These are phyloP conservation scores for Penicillium canariense DNA, from an alignment of 495 filamentous ascomycete species.

Conservation along the genomic window DNA sequence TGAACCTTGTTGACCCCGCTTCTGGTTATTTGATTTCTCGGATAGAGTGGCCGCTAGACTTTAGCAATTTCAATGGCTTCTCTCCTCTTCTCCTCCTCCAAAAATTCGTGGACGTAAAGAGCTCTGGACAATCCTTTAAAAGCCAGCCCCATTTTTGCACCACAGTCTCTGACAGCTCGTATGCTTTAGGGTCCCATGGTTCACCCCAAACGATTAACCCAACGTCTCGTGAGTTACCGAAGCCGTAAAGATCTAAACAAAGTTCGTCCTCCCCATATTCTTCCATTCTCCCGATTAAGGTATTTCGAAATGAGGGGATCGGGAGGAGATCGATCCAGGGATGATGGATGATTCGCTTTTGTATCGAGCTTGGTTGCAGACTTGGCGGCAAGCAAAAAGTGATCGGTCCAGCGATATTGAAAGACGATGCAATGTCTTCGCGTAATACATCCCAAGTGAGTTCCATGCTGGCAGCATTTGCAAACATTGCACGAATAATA, in stretches of 20 bases:
- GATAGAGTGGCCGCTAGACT: background rate
- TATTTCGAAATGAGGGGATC: constrained; percentile 17
- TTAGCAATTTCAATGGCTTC: constrained; percentile 6
- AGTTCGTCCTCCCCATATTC: constrained; percentile 22
- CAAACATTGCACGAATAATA: constrained; percentile 12
- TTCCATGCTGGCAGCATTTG: constrained; percentile 20
- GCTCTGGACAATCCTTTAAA: constrained; percentile 17
- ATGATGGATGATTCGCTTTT: constrained; percentile 24
- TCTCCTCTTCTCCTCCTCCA: constrained; percentile 25
- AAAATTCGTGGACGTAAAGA: constrained; percentile 22
- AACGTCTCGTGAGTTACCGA: constrained; percentile 1
- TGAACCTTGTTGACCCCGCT: no score
- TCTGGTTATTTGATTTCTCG: background rate
- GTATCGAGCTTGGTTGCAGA: constrained; percentile 16
- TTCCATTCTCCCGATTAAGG: constrained; percentile 1
- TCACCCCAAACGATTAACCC: constrained; percentile 27
- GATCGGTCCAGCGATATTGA: constrained; percentile 20
- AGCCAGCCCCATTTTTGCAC: constrained; percentile 22
- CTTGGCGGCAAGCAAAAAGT: constrained; percentile 18
- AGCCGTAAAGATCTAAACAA: constrained; percentile 20
- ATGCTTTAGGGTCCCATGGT: constrained; percentile 24
- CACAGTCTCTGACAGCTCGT: constrained; percentile 19
- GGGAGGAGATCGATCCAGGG: constrained; percentile 29
- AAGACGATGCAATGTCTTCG: constrained; percentile 23
- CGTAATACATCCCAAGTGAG: constrained; percentile 14